Base-by-base conservation (phyloP, 2,329 filamentous ascomycete species). In the Pestalotiopsis sp. region DNA sequence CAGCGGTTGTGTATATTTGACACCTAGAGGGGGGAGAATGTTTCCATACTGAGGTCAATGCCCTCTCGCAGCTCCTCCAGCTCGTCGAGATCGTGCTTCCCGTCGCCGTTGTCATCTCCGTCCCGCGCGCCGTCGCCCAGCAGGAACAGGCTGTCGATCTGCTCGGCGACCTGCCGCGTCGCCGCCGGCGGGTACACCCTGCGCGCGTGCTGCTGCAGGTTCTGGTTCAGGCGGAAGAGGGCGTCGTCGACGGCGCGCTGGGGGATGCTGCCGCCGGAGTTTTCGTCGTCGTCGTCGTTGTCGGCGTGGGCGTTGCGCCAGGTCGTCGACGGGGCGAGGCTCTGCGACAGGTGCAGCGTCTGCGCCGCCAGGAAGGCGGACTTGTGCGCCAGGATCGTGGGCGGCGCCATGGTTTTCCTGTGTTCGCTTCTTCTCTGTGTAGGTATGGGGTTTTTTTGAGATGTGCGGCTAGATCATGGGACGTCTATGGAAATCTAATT, bases 131-230 rank as follows among this genome's bases (percentile, higher is more conserved):
- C 74, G 20, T 77, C 75, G 5, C 80, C 84, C 1, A 80, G 79
- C 77, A 85, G 85, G 76, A 93, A 93, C 58, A 92, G 79, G 61
- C 80, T 79, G 77, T 92, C 89, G 56, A 94, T 88, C 80, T 94
- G 91, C 80, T 92, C 90, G 1, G 91, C 90, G 20, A 93, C 86
- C 73, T 92, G 89, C 44, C 91, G 86, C 64, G 86, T 88, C n/a
- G 91, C 89, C 72, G 91, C 89, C 0, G 89, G 86, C 17, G 89
- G 85, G 76, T 92, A 92, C 4, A 89, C 88, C 66, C 89, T 85
- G 44, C 86, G 87, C 38, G 85, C 85, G 76, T 94, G 91, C 71
- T 91, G 88, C 71, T 86, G 85, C 14, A 93, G 79, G 17, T 84
- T 79, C 68, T 89, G 85, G 75, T 92, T 92, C 13, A 92, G 81